Base-by-base conservation (phyloP, 179 eudicot species). In the Camellia oleifera region DNA sequence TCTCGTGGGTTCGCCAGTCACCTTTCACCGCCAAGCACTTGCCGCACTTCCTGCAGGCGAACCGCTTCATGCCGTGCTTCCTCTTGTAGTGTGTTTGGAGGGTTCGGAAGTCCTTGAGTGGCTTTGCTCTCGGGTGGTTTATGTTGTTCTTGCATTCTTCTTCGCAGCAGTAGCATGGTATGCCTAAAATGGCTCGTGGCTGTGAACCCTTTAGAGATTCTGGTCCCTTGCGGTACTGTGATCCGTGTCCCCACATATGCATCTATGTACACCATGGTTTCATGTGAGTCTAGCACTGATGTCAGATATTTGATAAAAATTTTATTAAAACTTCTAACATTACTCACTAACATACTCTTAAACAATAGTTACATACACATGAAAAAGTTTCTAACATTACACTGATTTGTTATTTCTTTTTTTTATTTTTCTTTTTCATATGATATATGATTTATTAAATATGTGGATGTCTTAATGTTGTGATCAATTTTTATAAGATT, bases 161-260 rank as follows among this genome's bases (percentile, higher is more conserved):
- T 46, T 87, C 90, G 53, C 95, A 93, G 77, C 97, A 92, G 76
- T 93, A 93, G 81, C 97, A 93, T 74, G 94, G 92, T 6, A 90
- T 69, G 17, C 88, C 87, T 17, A 87, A 82, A 82, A 92, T 92
- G 40, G 87, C 92, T 52, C 87, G 78, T 3, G 90, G 88, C 62
- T 85, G 92, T 18, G 87, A 80, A 54, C 94, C 95, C 69, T 87
- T 86, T 10, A 93, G 83, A 0, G 97, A 90, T 3, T 90, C 92
- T 7, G 92, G 88, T 2, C 97, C 95, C 72, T 87, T 89, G 9
- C 97, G 79, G 81, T 88, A 93, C 52, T 90, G 87, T 4, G 97
- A 93, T 12, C 97, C 94, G 17, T 93, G 97, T 1, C 95, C 97
- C 94, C 97, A 93, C 94, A 93, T 89, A 74, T 91, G 95, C 95